Evolutionary conservation across 306 rosid species (phyloP).

Genomic region (Calophaca sinica): DNA sequence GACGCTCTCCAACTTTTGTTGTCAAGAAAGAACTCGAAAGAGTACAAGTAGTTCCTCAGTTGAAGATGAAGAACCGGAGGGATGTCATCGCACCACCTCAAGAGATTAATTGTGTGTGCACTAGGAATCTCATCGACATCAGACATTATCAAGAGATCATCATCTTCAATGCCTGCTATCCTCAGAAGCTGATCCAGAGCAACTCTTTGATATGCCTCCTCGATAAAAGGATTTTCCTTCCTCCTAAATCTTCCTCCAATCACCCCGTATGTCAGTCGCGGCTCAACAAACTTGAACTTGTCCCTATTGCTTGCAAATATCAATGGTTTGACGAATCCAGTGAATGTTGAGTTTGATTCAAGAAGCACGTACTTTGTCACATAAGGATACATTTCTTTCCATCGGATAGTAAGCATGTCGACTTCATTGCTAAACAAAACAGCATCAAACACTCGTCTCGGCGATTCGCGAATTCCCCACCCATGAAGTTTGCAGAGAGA

Average conservation of each 20-base stretch:
- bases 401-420: slow-evolving; percentile 81
- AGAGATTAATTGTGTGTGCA: slow-evolving; percentile 85
- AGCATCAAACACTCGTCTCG: slow-evolving; percentile 86
- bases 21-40: slow-evolving; percentile 79
- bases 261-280: slow-evolving; percentile 69
- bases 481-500: slow-evolving; percentile 90
- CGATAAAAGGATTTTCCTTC: slow-evolving; percentile 83
- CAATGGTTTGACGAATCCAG: slow-evolving; percentile 71
- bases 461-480: slow-evolving; percentile 80
- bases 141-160: slow-evolving; percentile 88
- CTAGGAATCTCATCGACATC: slow-evolving; percentile 97
- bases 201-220: slow-evolving; percentile 91
- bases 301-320: slow-evolving; percentile 62
- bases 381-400: slow-evolving; percentile 86
- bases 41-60: slow-evolving; percentile 79
- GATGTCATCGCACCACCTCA: slow-evolving; percentile 84
- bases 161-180: slow-evolving; percentile 88
- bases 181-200: slow-evolving; percentile 78
- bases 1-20: slow-evolving; percentile 91
- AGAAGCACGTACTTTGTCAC: slow-evolving; percentile 79
- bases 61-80: slow-evolving; percentile 82
- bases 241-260: slow-evolving; percentile 79
- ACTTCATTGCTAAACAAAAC: slow-evolving; percentile 86
- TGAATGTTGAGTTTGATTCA: slow-evolving; percentile 90
- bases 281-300: slow-evolving; percentile 69